Percentiles rank a stretch among this genome's conserved stretches.
Conservation (phyloP, 495 filamentous ascomycete species). For the Poronia punctata region DNA sequence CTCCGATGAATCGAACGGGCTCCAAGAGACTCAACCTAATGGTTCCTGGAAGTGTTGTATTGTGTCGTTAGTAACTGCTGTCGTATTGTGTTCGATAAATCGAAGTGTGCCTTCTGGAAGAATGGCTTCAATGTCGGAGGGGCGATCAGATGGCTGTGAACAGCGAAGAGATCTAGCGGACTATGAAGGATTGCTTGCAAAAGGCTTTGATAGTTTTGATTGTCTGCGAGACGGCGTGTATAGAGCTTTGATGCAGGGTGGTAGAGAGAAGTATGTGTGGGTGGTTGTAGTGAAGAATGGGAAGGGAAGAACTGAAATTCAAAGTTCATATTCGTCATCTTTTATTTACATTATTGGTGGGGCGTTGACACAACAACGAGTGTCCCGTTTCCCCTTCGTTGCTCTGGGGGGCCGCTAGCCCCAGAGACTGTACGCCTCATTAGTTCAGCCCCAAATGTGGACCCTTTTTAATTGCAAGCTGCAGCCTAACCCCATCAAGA, state of each 20-base stretch:
- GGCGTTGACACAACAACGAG: slow-evolving; percentile 9
- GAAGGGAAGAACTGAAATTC: slow-evolving; percentile 14
- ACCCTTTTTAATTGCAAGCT: too few relatives aligned
- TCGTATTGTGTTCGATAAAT: slow-evolving; percentile 43
- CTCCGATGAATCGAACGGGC: slow-evolving; percentile 42
- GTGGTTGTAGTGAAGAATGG: slow-evolving; percentile 21
- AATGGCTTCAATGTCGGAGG: slow-evolving; percentile 34
- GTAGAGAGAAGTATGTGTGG: slow-evolving; percentile 18
- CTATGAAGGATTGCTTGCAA: slow-evolving; percentile 22
- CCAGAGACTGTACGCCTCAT: too few relatives aligned
- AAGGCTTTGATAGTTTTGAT: slow-evolving; percentile 19
- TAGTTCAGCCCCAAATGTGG: too few relatives aligned
- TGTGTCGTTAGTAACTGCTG: slow-evolving; percentile 42
- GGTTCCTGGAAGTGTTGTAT: slow-evolving; percentile 51
- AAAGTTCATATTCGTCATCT: slow-evolving; percentile 1
- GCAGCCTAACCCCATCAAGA: too few relatives aligned
- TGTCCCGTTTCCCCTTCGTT: too few relatives aligned
- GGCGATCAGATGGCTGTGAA: slow-evolving; percentile 39
- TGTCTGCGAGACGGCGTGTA: slow-evolving; percentile 20
- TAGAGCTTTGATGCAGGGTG: slow-evolving; percentile 18
- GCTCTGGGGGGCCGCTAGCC: too few relatives aligned
- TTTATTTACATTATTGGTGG: slow-evolving; percentile 16
- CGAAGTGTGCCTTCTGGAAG: slow-evolving; percentile 35
- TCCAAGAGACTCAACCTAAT: slow-evolving; percentile 61
- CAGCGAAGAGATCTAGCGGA: slow-evolving; percentile 38